phyloP scores from a whole-genome alignment of 371 early-diverging fungal species.

The Thermomucor indicae-seudaticae region DNA sequence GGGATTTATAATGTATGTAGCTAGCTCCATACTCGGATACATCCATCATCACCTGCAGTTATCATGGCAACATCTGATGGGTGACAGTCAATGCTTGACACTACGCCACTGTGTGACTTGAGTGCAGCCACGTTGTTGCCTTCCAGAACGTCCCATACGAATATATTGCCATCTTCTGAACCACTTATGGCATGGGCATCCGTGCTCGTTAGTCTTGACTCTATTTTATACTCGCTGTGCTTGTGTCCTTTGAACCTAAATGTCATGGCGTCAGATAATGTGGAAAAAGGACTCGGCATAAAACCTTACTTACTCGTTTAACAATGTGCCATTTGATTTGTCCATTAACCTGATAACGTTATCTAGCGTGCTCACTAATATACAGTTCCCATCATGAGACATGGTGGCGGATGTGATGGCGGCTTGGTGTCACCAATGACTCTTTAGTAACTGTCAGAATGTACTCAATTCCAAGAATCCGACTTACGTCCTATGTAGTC shows the following conservation, averaged over 20 bases:
- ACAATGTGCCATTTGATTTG: constrained; percentile 65
- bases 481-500: constrained; percentile 72
- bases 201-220: constrained; percentile 61
- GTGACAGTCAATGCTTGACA: constrained; percentile 39
- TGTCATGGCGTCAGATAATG: neutral
- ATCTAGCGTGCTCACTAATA: constrained; percentile 76
- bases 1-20: too few relatives aligned
- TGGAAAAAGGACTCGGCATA: neutral
- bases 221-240: constrained; percentile 72
- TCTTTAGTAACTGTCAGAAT: neutral
- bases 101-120: constrained; percentile 30
- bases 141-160: constrained; percentile 82
- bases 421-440: constrained; percentile 32
- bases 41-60: constrained; percentile 56
- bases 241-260: constrained; percentile 76
- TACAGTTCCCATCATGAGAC: constrained; percentile 73
- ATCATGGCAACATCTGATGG: constrained; percentile 41
- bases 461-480: constrained; percentile 28
- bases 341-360: constrained; percentile 79
- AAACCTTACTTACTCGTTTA: constrained; percentile 60
- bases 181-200: constrained; percentile 84
- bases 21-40: constrained; percentile 48
- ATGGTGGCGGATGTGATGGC: constrained; percentile 77
- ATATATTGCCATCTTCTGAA: constrained; percentile 86
- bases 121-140: constrained; percentile 24